These are phyloP conservation scores for Apiospora sp. DNA, from an alignment of 2,329 filamentous ascomycete species.

Conservation along the genomic window DNA sequence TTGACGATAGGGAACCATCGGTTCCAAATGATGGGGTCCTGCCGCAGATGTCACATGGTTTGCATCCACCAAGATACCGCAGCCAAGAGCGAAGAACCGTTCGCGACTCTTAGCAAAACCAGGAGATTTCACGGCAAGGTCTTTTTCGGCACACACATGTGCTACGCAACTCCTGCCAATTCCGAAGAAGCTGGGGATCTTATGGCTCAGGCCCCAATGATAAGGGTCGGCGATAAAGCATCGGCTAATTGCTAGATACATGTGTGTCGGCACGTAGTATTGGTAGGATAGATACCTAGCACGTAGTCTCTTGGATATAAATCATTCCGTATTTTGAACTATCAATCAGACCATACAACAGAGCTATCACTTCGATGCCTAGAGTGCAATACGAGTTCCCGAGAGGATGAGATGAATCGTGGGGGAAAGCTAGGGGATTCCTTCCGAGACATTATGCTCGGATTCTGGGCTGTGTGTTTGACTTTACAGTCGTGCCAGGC, in stretches of 20 bases:
- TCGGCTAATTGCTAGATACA: constrained; percentile 31
- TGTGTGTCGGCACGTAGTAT: neutral
- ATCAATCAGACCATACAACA: neutral
- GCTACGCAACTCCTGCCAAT: constrained; percentile 46
- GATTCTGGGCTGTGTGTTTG: neutral
- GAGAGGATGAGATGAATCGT: neutral
- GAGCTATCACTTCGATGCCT: neutral
- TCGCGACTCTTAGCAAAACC: constrained; percentile 86
- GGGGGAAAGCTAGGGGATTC: neutral
- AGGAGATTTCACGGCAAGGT: constrained; percentile 84
- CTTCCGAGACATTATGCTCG: neutral
- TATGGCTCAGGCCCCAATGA: constrained; percentile 50
- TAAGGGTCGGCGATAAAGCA: constrained; percentile 58
- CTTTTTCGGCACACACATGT: constrained; percentile 87
- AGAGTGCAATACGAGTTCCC: neutral
- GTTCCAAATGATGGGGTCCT: constrained; percentile 81
- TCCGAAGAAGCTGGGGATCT: constrained; percentile 30
- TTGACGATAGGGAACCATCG: constrained; percentile 70
- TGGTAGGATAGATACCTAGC: neutral
- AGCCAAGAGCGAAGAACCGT: constrained; percentile 82
- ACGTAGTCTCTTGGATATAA: neutral
- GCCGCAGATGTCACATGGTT: constrained; percentile 93
- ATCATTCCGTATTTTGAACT: neutral
- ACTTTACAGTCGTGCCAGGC: neutral
- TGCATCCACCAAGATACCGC: constrained; percentile 89